Conservation (phyloP, 2,329 filamentous ascomycete species). For the Drechslerella coelobrocha region DNA sequence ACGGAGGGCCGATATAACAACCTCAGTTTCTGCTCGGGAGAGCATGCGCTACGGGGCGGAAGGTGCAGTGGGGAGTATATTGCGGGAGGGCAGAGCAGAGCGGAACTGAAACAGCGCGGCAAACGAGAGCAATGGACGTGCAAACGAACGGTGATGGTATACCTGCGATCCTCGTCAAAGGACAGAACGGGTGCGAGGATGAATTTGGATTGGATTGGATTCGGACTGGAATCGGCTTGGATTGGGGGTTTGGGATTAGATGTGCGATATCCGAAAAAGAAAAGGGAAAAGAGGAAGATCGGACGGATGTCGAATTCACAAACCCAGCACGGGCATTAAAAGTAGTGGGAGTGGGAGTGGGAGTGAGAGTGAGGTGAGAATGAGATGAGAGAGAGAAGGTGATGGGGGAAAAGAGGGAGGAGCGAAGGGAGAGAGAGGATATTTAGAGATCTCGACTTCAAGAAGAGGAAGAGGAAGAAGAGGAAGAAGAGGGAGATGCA, state of each 20-base stretch:
- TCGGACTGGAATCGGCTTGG: neutral
- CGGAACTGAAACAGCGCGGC: neutral
- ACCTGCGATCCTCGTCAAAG: neutral
- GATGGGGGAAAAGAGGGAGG: neutral
- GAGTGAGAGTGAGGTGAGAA: neutral
- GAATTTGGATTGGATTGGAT: neutral
- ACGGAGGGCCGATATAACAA: too few relatives aligned
- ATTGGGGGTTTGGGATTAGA: neutral
- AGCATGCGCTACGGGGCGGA: neutral
- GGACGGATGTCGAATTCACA: slow-evolving; percentile 1
- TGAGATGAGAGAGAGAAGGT: neutral
- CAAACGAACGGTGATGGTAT: neutral
- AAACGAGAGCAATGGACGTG: neutral
- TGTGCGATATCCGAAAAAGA: slow-evolving; percentile 6
- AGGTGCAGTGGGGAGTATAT: neutral
- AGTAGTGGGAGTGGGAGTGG: neutral
- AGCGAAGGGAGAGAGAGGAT: neutral
- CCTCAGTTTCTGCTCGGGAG: neutral
- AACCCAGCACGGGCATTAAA: neutral
- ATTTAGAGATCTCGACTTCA: neutral
- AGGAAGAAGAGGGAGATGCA: neutral
- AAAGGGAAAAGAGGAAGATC: slow-evolving; percentile 4
- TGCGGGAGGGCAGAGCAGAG: neutral
- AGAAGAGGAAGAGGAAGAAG: neutral
- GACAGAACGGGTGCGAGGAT: too few relatives aligned